Percentiles rank a stretch among this genome's conserved stretches.
phyloP scores from a whole-genome alignment of 768 basidiomycete species.

The Leccinum pellstonianum region DNA sequence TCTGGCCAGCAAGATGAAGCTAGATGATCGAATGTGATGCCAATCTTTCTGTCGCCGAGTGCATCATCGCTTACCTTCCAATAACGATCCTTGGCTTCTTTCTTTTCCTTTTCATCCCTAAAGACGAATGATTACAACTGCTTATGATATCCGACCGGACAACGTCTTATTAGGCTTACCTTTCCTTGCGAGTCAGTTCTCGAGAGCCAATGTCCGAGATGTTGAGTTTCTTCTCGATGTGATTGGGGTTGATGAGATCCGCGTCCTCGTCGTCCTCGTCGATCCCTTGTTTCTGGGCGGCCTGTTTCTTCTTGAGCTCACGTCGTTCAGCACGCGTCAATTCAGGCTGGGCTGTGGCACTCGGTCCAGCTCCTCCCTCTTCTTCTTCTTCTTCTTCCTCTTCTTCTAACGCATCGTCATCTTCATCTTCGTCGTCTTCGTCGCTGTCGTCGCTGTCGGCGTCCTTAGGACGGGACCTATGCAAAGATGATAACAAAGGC shows the following conservation, averaged over 20 bases:
- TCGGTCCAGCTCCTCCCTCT: constrained; percentile 34
- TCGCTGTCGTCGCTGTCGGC: constrained; percentile 38
- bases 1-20: constrained; percentile 82
- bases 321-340: constrained; percentile 70
- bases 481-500: constrained; percentile 10
- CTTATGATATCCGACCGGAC: background rate
- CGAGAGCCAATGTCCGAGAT: constrained; percentile 71
- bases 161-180: constrained; percentile 38
- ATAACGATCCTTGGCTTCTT: constrained; percentile 84
- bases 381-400: constrained; percentile 40
- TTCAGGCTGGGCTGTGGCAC: constrained; percentile 44
- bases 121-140: background rate
- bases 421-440: constrained; percentile 38
- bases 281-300: constrained; percentile 37
- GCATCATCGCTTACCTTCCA: constrained; percentile 60
- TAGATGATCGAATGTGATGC: constrained; percentile 24
- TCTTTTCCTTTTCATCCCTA: constrained; percentile 91
- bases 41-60: constrained; percentile 1
- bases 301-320: constrained; percentile 83
- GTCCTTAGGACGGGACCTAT: constrained; percentile 26
- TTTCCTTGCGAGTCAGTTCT: constrained; percentile 63
- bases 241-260: constrained; percentile 79
- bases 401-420: constrained; percentile 44
- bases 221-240: constrained; percentile 68
- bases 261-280: constrained; percentile 63